A percentile compares a stretch with the other conserved stretches of the same genome.
These are phyloP conservation scores for Jackrogersella multiformis DNA, from an alignment of 495 filamentous ascomycete species.

Conservation along the genomic window DNA sequence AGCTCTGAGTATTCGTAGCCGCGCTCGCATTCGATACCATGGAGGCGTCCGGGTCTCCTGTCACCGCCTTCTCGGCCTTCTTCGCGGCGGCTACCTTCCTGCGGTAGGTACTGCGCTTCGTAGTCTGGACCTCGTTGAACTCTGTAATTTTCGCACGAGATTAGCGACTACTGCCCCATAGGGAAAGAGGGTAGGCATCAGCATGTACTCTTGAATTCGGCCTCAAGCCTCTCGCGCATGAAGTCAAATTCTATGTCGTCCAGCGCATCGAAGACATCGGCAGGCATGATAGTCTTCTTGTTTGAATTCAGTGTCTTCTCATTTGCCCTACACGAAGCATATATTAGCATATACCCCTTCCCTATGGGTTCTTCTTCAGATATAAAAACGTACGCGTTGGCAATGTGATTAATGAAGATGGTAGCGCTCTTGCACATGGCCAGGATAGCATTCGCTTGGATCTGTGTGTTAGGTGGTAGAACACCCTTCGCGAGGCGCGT, in stretches of 20 bases:
- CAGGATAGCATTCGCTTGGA: constrained; percentile 90
- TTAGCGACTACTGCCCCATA: constrained; percentile 10
- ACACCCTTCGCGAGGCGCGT: constrained; percentile 93
- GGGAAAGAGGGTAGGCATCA: neutral
- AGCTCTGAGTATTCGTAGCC: constrained; percentile 21
- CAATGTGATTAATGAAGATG: constrained; percentile 92
- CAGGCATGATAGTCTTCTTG: constrained; percentile 86
- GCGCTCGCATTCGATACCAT: constrained; percentile 42
- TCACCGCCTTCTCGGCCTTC: constrained; percentile 38
- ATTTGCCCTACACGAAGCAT: constrained; percentile 69
- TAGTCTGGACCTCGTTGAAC: constrained; percentile 62
- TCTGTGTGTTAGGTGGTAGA: constrained; percentile 93
- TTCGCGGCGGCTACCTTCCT: constrained; percentile 59
- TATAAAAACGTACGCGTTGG: constrained; percentile 71
- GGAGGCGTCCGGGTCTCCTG: constrained; percentile 45
- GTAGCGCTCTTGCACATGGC: constrained; percentile 94
- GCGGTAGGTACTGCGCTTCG: constrained; percentile 61
- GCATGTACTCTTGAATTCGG: constrained; percentile 67
- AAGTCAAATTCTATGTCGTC: constrained; percentile 83
- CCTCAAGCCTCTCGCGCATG: constrained; percentile 71
- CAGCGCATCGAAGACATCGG: constrained; percentile 84
- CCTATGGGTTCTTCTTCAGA: neutral
- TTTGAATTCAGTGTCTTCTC: constrained; percentile 70
- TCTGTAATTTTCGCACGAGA: constrained; percentile 43
- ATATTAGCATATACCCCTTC: neutral